Evolutionary conservation across 345 rosid genomes (phyloP), one percentile per base, ranked within the genome.

Genomic region (Populus pruinosa): DNA sequence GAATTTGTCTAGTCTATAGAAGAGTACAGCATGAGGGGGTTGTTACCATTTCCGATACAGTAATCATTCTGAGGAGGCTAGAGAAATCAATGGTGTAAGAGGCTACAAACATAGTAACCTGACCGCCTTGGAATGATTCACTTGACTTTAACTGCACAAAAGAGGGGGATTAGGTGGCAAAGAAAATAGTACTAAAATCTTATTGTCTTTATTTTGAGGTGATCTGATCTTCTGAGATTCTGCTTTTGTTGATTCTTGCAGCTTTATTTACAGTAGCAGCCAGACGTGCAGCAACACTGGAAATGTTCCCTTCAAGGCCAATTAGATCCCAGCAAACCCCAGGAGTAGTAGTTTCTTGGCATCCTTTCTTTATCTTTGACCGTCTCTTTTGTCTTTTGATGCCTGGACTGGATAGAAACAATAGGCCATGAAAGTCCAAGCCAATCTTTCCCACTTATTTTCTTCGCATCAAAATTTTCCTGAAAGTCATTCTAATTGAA

Each of bases 301-400:
- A 96, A 83, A 93, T 96, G 95, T 96, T 93, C 89, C 99, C 99
- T 86, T 90, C 99, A 66, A 92, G 98, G 98, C 98, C 99, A 89
- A 93, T 96, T 70, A 96, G 97, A 89, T 89, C 89, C 88, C 96
- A 93, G 78, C 97, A 91, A 69, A 96, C 93, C 86, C 93, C 91
- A 77, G 88, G 88, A 88, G 95, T 92, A 78, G 79, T 78, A 84
- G 84, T 87, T 83, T 84, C 86, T 76, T 17, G 29, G 14, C 44
- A 53, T 80, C 68, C 84, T 82, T 86, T 82, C 77, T 74, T 76
- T 65, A 53, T 79, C 80, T 88, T 92, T 91, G 91, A 89, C 94
- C 89, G 77, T 82, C 78, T 88, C 83, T 59, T 78, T 79, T 77
- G 71, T 67, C 72, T 61, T 80, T 71, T 71, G 82, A 66, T 75